Evolutionary conservation across 768 basidiomycete genomes (phyloP).

Genomic region (Leccinum rimulosum): DNA sequence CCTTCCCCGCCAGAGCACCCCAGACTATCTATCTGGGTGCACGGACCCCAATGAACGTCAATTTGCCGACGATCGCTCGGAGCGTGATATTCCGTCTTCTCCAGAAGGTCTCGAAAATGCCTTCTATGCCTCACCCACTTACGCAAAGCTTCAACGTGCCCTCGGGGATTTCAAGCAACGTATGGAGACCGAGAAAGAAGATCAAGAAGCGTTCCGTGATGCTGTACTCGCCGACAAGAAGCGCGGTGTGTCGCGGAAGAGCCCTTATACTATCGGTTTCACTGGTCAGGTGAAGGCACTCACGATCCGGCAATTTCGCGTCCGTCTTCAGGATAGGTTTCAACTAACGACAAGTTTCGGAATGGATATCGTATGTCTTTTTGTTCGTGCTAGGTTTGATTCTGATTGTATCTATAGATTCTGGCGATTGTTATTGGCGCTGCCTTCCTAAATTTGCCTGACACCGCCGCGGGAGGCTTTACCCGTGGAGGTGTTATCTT

Average conservation of each 20-base stretch:
- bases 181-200: slow-evolving; percentile 59
- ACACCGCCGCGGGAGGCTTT: slow-evolving; percentile 78
- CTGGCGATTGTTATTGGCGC: slow-evolving; percentile 63
- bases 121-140: slow-evolving; percentile 50
- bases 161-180: slow-evolving; percentile 53
- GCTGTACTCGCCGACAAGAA: slow-evolving; percentile 79
- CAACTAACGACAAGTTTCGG: slow-evolving; percentile 70
- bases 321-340: slow-evolving; percentile 73
- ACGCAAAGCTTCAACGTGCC: slow-evolving; percentile 41
- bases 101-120: slow-evolving; percentile 66
- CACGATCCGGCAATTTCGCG: slow-evolving; percentile 70
- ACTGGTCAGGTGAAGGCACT: slow-evolving; percentile 69
- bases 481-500: slow-evolving; percentile 85
- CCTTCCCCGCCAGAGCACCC: slow-evolving; percentile 79
- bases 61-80: slow-evolving; percentile 61
- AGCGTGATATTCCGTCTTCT: slow-evolving; percentile 55
- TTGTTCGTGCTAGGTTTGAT: not conserved
- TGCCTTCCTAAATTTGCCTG: slow-evolving; percentile 70
- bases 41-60: slow-evolving; percentile 86
- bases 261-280: slow-evolving; percentile 83
- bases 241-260: slow-evolving; percentile 70
- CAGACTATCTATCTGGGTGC: slow-evolving; percentile 82
- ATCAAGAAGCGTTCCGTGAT: slow-evolving; percentile 74
- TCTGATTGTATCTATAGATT: slow-evolving; percentile 9
- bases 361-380: slow-evolving; percentile 51